Conservation (phyloP, 495 filamentous ascomycete genomes). For the Hamigera avellanea region DNA sequence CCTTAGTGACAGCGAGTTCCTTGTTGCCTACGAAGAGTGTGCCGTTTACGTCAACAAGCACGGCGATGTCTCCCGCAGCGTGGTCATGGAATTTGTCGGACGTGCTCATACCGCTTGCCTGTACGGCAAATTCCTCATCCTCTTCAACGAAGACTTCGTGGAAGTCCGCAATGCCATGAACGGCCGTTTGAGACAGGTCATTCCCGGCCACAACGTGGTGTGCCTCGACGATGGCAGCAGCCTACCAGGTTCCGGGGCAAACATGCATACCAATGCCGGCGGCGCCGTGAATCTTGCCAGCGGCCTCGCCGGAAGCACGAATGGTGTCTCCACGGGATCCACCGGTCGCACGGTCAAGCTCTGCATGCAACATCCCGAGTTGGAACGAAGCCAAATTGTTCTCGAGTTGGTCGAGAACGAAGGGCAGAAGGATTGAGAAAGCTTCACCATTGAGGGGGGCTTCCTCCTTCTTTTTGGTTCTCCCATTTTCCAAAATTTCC, state of each 20-base stretch:
- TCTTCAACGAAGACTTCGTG: constrained; percentile 85
- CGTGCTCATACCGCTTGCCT: constrained; percentile 77
- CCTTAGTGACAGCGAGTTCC: constrained; percentile 81
- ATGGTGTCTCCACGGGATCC: constrained; percentile 16
- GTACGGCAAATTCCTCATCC: constrained; percentile 60
- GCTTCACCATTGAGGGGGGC: not conserved
- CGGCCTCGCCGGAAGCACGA: constrained; percentile 11
- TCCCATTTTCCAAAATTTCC: not conserved
- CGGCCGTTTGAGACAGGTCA: constrained; percentile 84
- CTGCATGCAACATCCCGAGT: constrained; percentile 87
- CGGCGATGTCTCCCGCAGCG: constrained; percentile 80
- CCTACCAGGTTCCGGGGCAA: constrained; percentile 21
- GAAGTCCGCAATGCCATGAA: constrained; percentile 97
- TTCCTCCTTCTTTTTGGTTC: not conserved
- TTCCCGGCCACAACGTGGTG: constrained; percentile 76
- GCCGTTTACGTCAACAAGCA: constrained; percentile 98
- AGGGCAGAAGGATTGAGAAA: constrained; percentile 60
- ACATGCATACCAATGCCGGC: constrained; percentile 17
- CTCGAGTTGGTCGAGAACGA: constrained; percentile 90
- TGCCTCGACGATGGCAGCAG: constrained; percentile 78
- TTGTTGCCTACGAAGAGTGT: constrained; percentile 89
- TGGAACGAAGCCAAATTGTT: constrained; percentile 69
- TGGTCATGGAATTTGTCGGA: constrained; percentile 97
- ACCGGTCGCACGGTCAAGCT: constrained; percentile 76
- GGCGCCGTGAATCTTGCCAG: constrained; percentile 15